These are phyloP conservation scores for Aegilops tauschii DNA, from an alignment of 176 grass and related monocot genomes.

Conservation along the genomic window DNA sequence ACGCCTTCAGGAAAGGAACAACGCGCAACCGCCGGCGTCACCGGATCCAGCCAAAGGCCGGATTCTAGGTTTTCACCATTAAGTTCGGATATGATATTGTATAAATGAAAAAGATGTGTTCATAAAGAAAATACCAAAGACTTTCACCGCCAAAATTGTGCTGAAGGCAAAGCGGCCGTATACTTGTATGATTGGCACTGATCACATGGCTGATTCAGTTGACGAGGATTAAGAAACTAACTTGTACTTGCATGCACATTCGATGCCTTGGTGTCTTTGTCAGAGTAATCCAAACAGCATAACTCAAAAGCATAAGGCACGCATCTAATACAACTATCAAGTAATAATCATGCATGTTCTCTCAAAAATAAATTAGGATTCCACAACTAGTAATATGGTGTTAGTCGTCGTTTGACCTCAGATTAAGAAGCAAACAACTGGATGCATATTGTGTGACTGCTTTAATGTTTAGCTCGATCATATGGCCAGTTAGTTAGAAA, in stretches of 20 bases:
- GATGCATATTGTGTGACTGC: not conserved
- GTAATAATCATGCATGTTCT: not conserved
- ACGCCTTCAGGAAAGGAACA: too few species aligned
- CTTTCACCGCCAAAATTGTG: not conserved
- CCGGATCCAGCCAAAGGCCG: too few species aligned
- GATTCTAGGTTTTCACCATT: too few species aligned
- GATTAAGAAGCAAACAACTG: not conserved
- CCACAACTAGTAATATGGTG: not conserved
- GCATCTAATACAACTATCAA: not conserved
- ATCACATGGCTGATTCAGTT: not conserved
- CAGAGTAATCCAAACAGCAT: not conserved
- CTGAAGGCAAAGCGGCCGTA: not conserved
- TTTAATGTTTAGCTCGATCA: not conserved
- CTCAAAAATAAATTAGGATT: not conserved
- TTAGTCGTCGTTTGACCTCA: not conserved
- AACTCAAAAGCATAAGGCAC: not conserved
- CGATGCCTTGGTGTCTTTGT: not conserved
- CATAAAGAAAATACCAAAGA: not conserved
- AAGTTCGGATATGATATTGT: not conserved
- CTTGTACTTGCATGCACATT: not conserved
- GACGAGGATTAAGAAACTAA: not conserved
- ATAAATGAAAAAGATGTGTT: not conserved
- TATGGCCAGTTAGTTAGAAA: not conserved
- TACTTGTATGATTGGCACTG: not conserved
- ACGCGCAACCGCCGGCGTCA: too few species aligned